Evolutionary conservation across 495 filamentous ascomycete genomes (phyloP).

Genomic region (Tricharina praecox): DNA sequence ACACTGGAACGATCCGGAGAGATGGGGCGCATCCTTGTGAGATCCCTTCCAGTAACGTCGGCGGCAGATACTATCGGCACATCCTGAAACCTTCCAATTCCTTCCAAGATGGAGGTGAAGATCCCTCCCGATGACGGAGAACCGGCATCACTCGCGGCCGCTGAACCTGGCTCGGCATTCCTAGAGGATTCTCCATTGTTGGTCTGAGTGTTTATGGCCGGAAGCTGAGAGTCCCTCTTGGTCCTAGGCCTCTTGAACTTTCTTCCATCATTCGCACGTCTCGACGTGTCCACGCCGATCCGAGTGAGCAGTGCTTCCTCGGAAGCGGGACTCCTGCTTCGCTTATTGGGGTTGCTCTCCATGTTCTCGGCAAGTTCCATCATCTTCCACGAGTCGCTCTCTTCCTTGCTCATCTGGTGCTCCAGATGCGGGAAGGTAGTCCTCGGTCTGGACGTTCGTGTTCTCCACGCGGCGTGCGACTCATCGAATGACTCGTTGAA

Average conservation of each 20-base stretch:
- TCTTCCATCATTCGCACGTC: slow-evolving; percentile 1
- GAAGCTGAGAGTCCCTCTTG: slow-evolving; percentile 22
- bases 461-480: slow-evolving; percentile 12
- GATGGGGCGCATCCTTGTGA: slow-evolving; percentile 16
- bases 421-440: slow-evolving; percentile 18
- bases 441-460: slow-evolving; percentile 18
- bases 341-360: slow-evolving; percentile 14
- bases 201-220: background rate
- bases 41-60: slow-evolving; percentile 5
- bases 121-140: slow-evolving; percentile 14
- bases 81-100: slow-evolving; percentile 16
- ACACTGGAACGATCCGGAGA: slow-evolving; percentile 17
- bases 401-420: slow-evolving; percentile 22
- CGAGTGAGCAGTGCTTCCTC: background rate
- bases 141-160: background rate
- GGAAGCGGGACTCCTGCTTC: slow-evolving; percentile 9
- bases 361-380: slow-evolving; percentile 23
- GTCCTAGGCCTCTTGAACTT: slow-evolving; percentile 23
- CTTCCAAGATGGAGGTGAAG: slow-evolving; percentile 16
- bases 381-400: slow-evolving; percentile 23
- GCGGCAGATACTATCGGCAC: slow-evolving; percentile 5
- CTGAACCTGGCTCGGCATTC: background rate
- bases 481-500: slow-evolving; percentile 22
- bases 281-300: background rate
- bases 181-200: slow-evolving; percentile 11